phyloP scores from a whole-genome alignment of 1,284 basidiomycete species.

The Ustilago shanxiensis region DNA sequence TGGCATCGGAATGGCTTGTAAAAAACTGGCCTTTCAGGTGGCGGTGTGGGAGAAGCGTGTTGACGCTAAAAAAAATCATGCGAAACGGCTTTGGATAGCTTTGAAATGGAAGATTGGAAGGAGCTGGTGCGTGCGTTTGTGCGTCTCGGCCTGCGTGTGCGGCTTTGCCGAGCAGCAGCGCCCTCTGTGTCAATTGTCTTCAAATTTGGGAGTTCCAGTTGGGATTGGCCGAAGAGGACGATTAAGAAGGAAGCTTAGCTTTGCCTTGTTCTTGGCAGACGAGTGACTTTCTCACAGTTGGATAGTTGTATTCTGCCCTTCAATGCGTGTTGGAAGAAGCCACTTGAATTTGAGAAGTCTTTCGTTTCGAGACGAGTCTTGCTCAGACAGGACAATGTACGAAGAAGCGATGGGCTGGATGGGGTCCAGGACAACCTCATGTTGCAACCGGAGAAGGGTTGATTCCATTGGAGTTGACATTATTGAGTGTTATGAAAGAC shows the following conservation, averaged over 20 bases:
- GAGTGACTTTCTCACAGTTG: too few species aligned
- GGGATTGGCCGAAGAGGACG: background rate
- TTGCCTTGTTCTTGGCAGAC: too few species aligned
- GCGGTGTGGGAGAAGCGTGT: background rate
- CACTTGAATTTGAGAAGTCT: background rate
- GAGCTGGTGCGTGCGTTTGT: conserved; percentile 24
- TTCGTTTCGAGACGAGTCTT: background rate
- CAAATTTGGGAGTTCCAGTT: too few species aligned
- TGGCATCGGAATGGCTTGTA: background rate
- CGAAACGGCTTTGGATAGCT: background rate
- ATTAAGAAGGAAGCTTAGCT: background rate
- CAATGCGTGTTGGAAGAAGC: too few species aligned
- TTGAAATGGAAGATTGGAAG: conserved; percentile 7
- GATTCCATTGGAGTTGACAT: too few species aligned
- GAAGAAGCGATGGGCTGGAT: background rate
- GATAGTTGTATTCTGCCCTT: too few species aligned
- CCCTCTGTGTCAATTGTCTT: background rate
- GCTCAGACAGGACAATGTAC: background rate
- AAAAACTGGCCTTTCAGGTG: background rate
- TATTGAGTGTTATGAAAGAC: too few species aligned
- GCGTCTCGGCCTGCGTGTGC: conserved; percentile 10
- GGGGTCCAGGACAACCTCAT: conserved; percentile 2
- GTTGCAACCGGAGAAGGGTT: background rate
- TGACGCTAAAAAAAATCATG: background rate
- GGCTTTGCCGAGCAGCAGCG: background rate